Evolutionary conservation across 2,329 filamentous ascomycete genomes (phyloP).

Genomic region (Helotiales sp.): DNA sequence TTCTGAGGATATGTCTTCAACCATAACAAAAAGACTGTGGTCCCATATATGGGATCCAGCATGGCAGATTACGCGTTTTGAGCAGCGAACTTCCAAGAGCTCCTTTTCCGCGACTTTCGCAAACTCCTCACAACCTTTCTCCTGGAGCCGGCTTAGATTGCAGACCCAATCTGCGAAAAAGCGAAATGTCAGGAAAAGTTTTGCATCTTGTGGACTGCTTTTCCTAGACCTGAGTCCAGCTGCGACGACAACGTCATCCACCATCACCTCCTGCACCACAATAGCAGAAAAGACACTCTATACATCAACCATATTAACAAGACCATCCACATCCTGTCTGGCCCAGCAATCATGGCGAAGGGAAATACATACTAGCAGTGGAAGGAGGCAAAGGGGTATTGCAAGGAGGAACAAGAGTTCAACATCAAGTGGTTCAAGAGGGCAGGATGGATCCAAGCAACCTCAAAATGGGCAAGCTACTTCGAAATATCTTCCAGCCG

Average conservation of each 20-base stretch:
- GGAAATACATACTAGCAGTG: conserved; percentile 31
- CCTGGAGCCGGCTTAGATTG: conserved; percentile 18
- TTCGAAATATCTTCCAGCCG: conserved; percentile 15
- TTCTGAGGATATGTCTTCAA: conserved; percentile 44
- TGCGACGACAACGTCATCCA: conserved; percentile 37
- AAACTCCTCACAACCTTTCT: conserved; percentile 21
- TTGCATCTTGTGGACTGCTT: conserved; percentile 55
- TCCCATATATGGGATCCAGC: conserved; percentile 41
- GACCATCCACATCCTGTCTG: conserved; percentile 16
- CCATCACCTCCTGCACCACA: conserved; percentile 22
- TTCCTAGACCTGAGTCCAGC: conserved; percentile 46
- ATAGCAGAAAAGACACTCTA: conserved; percentile 27
- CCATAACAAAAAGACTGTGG: conserved; percentile 47
- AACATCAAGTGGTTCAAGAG: conserved; percentile 29
- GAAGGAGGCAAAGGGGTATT: conserved; percentile 26
- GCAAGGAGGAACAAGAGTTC: conserved; percentile 35
- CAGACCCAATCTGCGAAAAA: conserved; percentile 40
- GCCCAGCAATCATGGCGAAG: conserved; percentile 30
- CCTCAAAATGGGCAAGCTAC: conserved; percentile 22
- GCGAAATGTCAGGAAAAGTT: conserved; percentile 44
- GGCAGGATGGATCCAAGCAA: conserved; percentile 21
- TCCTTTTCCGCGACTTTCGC: conserved; percentile 13
- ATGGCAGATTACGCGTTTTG: conserved; percentile 22
- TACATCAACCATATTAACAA: conserved; percentile 15
- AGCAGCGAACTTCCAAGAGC: conserved; percentile 12